Conservation (phyloP, 805 yeast genomes). For the Sugiyamaella qingdaonensis region DNA sequence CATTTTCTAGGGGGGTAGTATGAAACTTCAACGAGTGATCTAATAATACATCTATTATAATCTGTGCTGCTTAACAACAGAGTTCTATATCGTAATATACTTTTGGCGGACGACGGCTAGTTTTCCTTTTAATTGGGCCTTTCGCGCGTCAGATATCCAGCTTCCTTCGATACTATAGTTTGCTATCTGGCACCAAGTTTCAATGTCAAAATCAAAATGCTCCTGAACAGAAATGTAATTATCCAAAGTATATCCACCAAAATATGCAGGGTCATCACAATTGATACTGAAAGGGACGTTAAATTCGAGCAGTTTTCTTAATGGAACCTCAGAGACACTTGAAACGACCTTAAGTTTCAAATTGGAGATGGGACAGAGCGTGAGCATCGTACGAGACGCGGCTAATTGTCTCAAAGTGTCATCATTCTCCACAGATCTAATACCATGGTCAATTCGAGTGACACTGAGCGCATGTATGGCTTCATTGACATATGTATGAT, state of each 20-base stretch:
- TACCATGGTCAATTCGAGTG: constrained; percentile 77
- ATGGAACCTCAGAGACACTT: constrained; percentile 63
- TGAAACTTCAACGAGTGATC: neutral
- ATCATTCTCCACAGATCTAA: constrained; percentile 54
- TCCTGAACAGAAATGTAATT: constrained; percentile 65
- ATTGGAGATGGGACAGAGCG: constrained; percentile 76
- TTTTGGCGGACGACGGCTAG: constrained; percentile 11
- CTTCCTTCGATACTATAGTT: constrained; percentile 66
- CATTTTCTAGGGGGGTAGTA: constrained; percentile 50
- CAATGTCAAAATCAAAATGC: constrained; percentile 55
- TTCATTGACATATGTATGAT: constrained; percentile 57
- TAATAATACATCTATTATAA: neutral
- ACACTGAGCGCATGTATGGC: constrained; percentile 58
- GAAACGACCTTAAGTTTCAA: constrained; percentile 70
- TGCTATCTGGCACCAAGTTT: constrained; percentile 63
- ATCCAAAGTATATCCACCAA: constrained; percentile 79
- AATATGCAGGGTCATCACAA: constrained; percentile 78
- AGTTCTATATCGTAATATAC: neutral
- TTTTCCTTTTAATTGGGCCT: constrained; percentile 39
- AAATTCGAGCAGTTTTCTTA: constrained; percentile 53
- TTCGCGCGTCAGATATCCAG: constrained; percentile 59
- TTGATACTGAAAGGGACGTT: constrained; percentile 71
- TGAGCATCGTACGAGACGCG: constrained; percentile 50
- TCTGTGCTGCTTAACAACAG: neutral
- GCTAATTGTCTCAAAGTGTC: constrained; percentile 57